Conservation (phyloP, 2,329 filamentous ascomycete genomes). For the Arthrinium puccinioides region DNA sequence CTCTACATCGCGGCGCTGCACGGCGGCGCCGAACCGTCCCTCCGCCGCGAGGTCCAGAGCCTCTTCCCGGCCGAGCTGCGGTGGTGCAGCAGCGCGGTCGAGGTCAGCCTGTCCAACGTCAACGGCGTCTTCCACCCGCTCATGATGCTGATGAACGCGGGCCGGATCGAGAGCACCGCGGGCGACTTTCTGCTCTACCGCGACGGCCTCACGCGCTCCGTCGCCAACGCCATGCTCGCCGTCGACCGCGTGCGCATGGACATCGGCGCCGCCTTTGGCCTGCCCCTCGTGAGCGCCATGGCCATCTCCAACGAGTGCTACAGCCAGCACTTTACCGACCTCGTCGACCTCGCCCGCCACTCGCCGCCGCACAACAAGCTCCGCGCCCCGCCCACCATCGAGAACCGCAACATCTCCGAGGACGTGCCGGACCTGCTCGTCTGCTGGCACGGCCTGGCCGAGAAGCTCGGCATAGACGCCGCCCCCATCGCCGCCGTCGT, state of each 20-base stretch:
- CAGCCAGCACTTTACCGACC: conserved; percentile 12
- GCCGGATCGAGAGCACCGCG: conserved; percentile 17
- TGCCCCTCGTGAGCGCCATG: conserved; percentile 11
- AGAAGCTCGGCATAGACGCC: conserved; percentile 12
- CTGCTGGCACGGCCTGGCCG: conserved; percentile 12
- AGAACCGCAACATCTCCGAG: conserved; percentile 15
- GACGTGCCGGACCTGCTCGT: conserved; percentile 15
- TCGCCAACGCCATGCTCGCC: conserved; percentile 12
- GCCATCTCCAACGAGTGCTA: conserved; percentile 18
- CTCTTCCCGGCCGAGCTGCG: conserved; percentile 11
- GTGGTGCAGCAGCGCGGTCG: conserved; percentile 18
- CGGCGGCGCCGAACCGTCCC: not conserved
- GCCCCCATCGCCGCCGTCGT: conserved; percentile 12
- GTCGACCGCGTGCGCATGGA: conserved; percentile 14
- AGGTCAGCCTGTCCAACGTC: conserved; percentile 17
- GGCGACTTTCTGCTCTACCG: conserved; percentile 15
- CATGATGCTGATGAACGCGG: conserved; percentile 19
- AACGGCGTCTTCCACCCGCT: conserved; percentile 19
- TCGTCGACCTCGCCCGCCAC: conserved; percentile 14
- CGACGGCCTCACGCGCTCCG: conserved; percentile 12
- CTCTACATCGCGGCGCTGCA: conserved; percentile 3
- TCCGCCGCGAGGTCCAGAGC: conserved; percentile 7
- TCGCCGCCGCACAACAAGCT: conserved; percentile 16
- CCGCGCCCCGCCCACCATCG: conserved; percentile 10
- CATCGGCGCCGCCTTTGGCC: conserved; percentile 14